Evolutionary conservation across 2,329 filamentous ascomycete genomes (phyloP).

Genomic region (Pyrenophora teres): DNA sequence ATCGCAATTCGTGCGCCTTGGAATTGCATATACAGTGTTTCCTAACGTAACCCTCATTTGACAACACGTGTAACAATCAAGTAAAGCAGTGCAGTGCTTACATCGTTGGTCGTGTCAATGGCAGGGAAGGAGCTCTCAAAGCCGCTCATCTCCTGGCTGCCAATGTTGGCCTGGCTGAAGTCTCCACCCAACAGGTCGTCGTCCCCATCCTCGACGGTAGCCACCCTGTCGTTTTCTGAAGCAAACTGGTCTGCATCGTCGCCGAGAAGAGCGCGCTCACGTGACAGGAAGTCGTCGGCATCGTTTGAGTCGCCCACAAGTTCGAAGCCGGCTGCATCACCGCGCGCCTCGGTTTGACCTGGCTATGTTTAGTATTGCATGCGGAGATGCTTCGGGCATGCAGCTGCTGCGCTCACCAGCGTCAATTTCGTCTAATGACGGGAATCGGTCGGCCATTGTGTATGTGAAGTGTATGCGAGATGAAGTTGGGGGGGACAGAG

Average conservation of each 20-base stretch:
- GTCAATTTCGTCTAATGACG: constrained; percentile 59
- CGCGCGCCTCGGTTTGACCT: constrained; percentile 71
- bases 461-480: constrained; percentile 8
- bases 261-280: constrained; percentile 87
- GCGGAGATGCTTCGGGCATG: constrained; percentile 27
- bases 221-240: constrained; percentile 71
- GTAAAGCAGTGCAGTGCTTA: constrained; percentile 47
- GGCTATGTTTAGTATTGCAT: constrained; percentile 32
- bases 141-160: constrained; percentile 57
- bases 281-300: constrained; percentile 83
- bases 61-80: constrained; percentile 1
- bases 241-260: constrained; percentile 93
- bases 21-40: not conserved
- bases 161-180: constrained; percentile 49
- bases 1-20: not conserved
- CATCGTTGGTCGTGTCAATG: constrained; percentile 74
- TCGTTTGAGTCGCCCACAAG: constrained; percentile 62
- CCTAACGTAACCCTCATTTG: not conserved
- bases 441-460: constrained; percentile 58
- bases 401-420: constrained; percentile 49
- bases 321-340: constrained; percentile 52
- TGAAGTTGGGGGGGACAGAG: not conserved
- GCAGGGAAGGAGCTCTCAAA: constrained; percentile 94
- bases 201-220: constrained; percentile 66
- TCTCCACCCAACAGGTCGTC: constrained; percentile 73